Base-by-base conservation (phyloP, 169 alveolate species). In the Babesia divergens region DNA sequence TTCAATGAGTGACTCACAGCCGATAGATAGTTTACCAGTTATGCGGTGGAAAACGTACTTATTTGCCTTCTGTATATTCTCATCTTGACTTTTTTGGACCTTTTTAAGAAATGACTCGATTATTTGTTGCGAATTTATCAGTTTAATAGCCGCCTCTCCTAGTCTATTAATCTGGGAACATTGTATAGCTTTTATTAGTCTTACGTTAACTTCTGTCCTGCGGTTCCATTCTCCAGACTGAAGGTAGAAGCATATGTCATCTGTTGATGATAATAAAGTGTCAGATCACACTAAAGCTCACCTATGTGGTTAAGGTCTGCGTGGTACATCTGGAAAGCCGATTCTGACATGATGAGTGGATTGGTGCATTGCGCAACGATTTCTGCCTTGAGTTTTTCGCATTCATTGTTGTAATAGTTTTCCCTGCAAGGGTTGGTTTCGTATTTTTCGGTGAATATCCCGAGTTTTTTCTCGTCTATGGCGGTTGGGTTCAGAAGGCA, bases 241-340 rank as follows among this genome's bases (percentile, higher is more conserved):
- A 22, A 89, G 76, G 58, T 89, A 89, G 79, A 89, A 89, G 28
- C 93, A 89, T 20, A 89, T 89, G 59, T 89, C 90, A 68, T 89
- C 93, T 80, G 65, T n/a, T 35, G 4, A 31, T 0, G 32, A 7
- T 0, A 29, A 28, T 4, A 7, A 4, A 3, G 18, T 16, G 24
- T 11, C 34, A 20, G 24, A 24, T 0, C 18, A 13, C 1, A 0
- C 0, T 1, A 16, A 11, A 1, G 32, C 46, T 11, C 7, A 80
- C 88, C 88, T 24, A 89, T 89, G 64, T 89, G 93, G 50, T 89
- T 89, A 49, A 89, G 77, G 37, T 89, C 91, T 1, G 93, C 69
- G 69, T 89, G 93, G 49, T 84, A 89, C 69, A 89, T 89, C 55
- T 89, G 93, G 65, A 89, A 89, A 26, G 93, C 93, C 9, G 90